phyloP scores from a whole-genome alignment of 441 rosid genomes.

The Euphorbia schlechtendalii region DNA sequence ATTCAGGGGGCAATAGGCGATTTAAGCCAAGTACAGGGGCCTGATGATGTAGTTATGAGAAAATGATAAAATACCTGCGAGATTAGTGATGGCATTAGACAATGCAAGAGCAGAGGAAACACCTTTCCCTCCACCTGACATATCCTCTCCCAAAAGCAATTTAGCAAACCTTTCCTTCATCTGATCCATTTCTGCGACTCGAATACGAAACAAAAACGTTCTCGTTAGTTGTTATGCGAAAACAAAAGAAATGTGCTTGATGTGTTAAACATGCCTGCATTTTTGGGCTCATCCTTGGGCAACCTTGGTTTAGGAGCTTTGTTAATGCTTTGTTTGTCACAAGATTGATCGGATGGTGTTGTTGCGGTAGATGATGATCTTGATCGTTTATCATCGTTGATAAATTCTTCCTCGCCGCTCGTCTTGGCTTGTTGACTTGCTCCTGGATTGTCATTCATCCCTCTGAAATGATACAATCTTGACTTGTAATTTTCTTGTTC shows the following conservation, averaged over 20 bases:
- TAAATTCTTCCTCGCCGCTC: conserved; percentile 28
- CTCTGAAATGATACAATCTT: conserved; percentile 40
- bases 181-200: conserved; percentile 58
- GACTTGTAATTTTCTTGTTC: conserved; percentile 47
- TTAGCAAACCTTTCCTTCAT: conserved; percentile 85
- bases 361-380: conserved; percentile 18
- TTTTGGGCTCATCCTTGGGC: conserved; percentile 29
- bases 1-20: too few relatives aligned
- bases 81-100: conserved; percentile 90
- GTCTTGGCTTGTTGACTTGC: conserved; percentile 33
- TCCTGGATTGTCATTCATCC: conserved; percentile 26
- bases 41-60: too few relatives aligned
- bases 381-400: conserved; percentile 18
- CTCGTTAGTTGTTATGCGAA: too few relatives aligned
- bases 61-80: conserved; percentile 73
- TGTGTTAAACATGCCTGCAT: conserved; percentile 29
- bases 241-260: too few relatives aligned
- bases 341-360: too few relatives aligned
- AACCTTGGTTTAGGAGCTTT: conserved; percentile 29
- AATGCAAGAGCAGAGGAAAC: conserved; percentile 92
- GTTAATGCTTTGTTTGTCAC: conserved; percentile 22
- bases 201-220: too few relatives aligned
- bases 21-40: too few relatives aligned
- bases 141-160: conserved; percentile 88
- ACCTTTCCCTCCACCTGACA: conserved; percentile 98